Evolutionary conservation across 345 rosid species (phyloP).

Genomic region (Cochlearia excelsa): DNA sequence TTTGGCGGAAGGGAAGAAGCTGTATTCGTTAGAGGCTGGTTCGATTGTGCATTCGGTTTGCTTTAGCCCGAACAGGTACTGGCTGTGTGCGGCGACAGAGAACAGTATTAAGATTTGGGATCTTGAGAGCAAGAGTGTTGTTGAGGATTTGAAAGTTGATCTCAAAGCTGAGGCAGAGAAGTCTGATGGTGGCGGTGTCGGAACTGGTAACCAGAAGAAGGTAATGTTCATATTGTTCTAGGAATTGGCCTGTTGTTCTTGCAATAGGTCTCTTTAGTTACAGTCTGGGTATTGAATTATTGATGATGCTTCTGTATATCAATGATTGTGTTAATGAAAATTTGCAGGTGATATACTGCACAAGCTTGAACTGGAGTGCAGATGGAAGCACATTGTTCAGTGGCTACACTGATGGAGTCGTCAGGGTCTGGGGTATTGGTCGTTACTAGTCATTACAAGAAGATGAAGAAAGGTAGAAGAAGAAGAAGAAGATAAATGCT

Average conservation of each 20-base stretch:
- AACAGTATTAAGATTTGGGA: slow-evolving; percentile 87
- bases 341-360: slow-evolving; percentile 72
- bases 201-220: slow-evolving; percentile 55
- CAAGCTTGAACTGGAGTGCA: slow-evolving; percentile 79
- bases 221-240: slow-evolving; percentile 30
- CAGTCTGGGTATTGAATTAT: not conserved
- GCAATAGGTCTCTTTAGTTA: no score
- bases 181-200: slow-evolving; percentile 48
- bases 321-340: not conserved
- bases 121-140: slow-evolving; percentile 84
- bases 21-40: slow-evolving; percentile 68
- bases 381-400: slow-evolving; percentile 90
- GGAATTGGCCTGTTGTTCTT: not conserved
- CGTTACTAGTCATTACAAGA: slow-evolving; percentile 43
- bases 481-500: not conserved
- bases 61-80: slow-evolving; percentile 88
- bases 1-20: slow-evolving; percentile 72
- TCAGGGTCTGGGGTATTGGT: slow-evolving; percentile 90
- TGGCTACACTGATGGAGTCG: slow-evolving; percentile 82
- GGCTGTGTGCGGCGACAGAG: slow-evolving; percentile 39
- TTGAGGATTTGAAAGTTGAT: slow-evolving; percentile 86
- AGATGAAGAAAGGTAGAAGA: not conserved
- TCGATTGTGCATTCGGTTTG: slow-evolving; percentile 71
- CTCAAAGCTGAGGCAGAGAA: slow-evolving; percentile 84
- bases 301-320: not conserved